Evolutionary conservation across 345 rosid genomes (phyloP).

Genomic region (Eucalyptus marginata): DNA sequence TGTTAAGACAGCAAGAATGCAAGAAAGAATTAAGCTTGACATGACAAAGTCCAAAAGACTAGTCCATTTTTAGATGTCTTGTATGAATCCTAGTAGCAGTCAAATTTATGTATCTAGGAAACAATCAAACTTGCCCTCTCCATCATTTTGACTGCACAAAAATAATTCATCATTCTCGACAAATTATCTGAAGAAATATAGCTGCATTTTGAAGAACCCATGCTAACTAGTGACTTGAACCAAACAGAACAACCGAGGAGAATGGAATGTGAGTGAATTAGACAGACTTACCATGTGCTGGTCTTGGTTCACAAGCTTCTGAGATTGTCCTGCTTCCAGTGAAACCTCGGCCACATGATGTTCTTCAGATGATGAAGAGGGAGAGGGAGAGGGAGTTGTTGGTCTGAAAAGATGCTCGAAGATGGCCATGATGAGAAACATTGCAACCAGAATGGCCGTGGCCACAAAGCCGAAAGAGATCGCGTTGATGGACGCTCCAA

Average conservation of each 20-base stretch:
- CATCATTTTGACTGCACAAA: not conserved
- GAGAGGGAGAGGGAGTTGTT: slow-evolving; percentile 19
- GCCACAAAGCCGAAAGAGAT: slow-evolving; percentile 88
- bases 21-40: not conserved
- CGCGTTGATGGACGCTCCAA: slow-evolving; percentile 67
- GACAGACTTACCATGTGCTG: not conserved
- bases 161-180: not conserved
- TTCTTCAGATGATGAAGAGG: slow-evolving; percentile 31
- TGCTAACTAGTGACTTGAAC: not conserved
- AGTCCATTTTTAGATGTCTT: not conserved
- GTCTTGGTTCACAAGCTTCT: slow-evolving; percentile 16
- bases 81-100: not conserved
- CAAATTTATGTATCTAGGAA: not conserved
- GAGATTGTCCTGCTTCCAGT: slow-evolving; percentile 4
- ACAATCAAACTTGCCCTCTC: not conserved
- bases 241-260: not conserved
- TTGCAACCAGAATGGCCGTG: slow-evolving; percentile 82
- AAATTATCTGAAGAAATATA: not conserved
- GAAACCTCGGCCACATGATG: not conserved
- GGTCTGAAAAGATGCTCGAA: slow-evolving; percentile 83
- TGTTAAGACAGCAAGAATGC: not conserved
- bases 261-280: not conserved
- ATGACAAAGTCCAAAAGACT: not conserved
- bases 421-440: slow-evolving; percentile 93
- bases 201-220: not conserved